Evolutionary conservation across 371 early-diverging fungal species (phyloP).

Genomic region (Actinomucor elegans): DNA sequence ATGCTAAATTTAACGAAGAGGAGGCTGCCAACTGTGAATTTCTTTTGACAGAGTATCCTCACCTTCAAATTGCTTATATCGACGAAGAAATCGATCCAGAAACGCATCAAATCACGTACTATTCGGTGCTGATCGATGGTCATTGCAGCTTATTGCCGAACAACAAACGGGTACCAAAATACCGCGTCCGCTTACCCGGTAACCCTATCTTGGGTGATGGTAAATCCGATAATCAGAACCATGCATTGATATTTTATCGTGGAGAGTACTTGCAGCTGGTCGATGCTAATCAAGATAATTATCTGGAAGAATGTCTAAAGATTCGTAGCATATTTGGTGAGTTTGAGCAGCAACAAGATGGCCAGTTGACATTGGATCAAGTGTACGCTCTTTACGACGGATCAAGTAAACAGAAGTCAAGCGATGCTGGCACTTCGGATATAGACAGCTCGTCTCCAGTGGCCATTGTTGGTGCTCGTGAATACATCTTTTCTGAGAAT

Average conservation of each 20-base stretch:
- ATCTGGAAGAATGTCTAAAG: slow-evolving; percentile 88
- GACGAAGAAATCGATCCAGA: slow-evolving; percentile 63
- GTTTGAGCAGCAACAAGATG: slow-evolving; percentile 68
- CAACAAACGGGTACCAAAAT: slow-evolving; percentile 71
- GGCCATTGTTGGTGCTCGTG: slow-evolving; percentile 90
- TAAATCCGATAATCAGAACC: slow-evolving; percentile 92
- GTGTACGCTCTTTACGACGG: slow-evolving; percentile 28
- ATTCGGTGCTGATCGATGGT: slow-evolving; percentile 81
- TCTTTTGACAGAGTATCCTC: slow-evolving; percentile 72
- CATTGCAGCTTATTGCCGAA: slow-evolving; percentile 64
- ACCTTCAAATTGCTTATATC: slow-evolving; percentile 83
- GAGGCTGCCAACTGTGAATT: slow-evolving; percentile 82
- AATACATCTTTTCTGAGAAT: slow-evolving; percentile 89
- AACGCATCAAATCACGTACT: slow-evolving; percentile 52
- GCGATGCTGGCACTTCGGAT: background rate
- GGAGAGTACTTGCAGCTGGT: slow-evolving; percentile 89
- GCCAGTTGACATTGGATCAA: slow-evolving; percentile 34
- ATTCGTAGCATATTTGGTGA: slow-evolving; percentile 87
- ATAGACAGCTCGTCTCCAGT: slow-evolving; percentile 58
- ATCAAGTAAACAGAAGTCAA: background rate
- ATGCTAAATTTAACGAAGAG: slow-evolving; percentile 72
- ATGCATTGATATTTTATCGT: slow-evolving; percentile 82
- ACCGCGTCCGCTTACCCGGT: slow-evolving; percentile 82
- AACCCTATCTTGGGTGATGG: slow-evolving; percentile 91
- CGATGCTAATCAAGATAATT: slow-evolving; percentile 94